Evolutionary conservation across 129 eudicot species (phyloP).

Genomic region (Tagetes patula): DNA sequence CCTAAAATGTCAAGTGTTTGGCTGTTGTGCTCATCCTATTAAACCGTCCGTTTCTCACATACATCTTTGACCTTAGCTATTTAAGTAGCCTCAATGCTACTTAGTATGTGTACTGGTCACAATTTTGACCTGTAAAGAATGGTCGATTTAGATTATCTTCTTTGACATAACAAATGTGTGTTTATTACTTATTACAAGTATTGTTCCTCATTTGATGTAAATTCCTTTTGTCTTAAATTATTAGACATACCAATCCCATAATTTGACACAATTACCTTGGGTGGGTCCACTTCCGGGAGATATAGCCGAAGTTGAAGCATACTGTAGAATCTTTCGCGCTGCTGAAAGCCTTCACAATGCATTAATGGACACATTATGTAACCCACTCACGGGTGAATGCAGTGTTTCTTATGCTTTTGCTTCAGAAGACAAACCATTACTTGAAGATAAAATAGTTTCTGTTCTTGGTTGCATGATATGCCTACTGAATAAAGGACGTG

Average conservation of each 20-base stretch:
- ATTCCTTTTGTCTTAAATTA: conserved; percentile 20
- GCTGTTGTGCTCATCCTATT: not conserved
- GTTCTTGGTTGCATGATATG: conserved; percentile 98
- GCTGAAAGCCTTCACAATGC: conserved; percentile 84
- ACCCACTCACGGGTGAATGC: conserved; percentile 93
- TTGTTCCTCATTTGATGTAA: conserved; percentile 6
- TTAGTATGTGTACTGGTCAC: no score
- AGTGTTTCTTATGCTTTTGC: conserved; percentile 80
- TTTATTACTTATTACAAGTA: no score
- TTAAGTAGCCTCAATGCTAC: no score
- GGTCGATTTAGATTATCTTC: no score
- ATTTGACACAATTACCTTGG: conserved; percentile 73
- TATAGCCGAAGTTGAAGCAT: conserved; percentile 97
- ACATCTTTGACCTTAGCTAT: no score
- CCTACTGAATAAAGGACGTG: conserved; percentile 85
- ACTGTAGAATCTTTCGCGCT: conserved; percentile 91
- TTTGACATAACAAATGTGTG: no score
- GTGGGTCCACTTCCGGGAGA: conserved; percentile 98
- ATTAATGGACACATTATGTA: conserved; percentile 83
- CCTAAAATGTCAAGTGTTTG: not conserved
- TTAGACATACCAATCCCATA: conserved; percentile 54
- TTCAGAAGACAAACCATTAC: conserved; percentile 69
- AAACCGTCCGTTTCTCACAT: not conserved
- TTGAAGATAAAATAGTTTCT: conserved; percentile 92
- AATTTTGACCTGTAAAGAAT: no score